These are phyloP conservation scores for slime mould (Dictyostelium discoideum) DNA, from an alignment of 78 protist genomes.

Conservation along the genomic window DNA sequence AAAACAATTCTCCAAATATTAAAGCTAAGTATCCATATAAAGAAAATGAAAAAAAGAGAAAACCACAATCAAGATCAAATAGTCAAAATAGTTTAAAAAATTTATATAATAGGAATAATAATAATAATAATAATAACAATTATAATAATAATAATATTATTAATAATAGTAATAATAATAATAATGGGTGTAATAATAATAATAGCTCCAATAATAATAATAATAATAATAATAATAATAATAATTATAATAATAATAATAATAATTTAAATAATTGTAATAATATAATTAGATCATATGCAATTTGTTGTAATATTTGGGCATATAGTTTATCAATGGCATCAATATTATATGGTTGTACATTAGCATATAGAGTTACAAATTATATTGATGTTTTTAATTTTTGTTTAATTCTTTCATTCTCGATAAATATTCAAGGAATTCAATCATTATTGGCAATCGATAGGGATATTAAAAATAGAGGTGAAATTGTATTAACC, in stretches of 20 bases:
- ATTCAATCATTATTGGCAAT: neutral
- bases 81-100: neutral
- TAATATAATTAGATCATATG: neutral
- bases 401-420: neutral
- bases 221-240: neutral
- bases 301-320: neutral
- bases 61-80: neutral
- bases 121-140: no score
- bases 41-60: neutral
- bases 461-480: neutral
- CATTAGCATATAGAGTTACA: slow-evolving; percentile 12
- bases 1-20: neutral
- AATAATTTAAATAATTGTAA: neutral
- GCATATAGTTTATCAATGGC: slow-evolving; percentile 13
- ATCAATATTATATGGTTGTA: neutral
- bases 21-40: neutral
- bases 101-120: no score
- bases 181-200: neutral
- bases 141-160: neutral
- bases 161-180: neutral
- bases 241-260: neutral
- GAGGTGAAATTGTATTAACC: neutral
- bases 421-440: slow-evolving; percentile 1
- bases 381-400: neutral
- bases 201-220: no score